These are phyloP conservation scores for Colletotrichum paranaense DNA, from an alignment of 2,329 filamentous ascomycete genomes.

Conservation along the genomic window DNA sequence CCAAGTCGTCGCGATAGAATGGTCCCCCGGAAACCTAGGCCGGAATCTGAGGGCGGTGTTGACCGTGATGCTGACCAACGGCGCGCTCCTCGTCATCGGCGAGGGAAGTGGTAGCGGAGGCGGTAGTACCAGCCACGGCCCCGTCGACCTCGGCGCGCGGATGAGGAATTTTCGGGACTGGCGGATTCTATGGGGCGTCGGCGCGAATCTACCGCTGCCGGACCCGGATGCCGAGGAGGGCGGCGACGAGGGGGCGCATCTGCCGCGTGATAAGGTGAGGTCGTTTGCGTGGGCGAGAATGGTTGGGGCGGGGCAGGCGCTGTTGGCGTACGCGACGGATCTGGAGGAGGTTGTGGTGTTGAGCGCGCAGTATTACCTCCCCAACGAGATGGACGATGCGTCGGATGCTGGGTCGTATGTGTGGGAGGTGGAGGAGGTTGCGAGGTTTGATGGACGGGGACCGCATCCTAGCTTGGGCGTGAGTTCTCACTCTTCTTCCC, in stretches of 20 bases:
- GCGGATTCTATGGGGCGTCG: slow-evolving; percentile 67
- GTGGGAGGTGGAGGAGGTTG: slow-evolving; percentile 64
- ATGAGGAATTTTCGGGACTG: slow-evolving; percentile 59
- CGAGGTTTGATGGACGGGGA: slow-evolving; percentile 59
- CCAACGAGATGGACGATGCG: slow-evolving; percentile 57
- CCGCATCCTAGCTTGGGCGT: slow-evolving; percentile 49
- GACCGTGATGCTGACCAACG: slow-evolving; percentile 61
- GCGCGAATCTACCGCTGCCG: slow-evolving; percentile 62
- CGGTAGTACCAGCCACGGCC: slow-evolving; percentile 9
- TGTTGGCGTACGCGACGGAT: slow-evolving; percentile 66
- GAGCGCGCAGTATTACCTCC: slow-evolving; percentile 53
- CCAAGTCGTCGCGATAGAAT: slow-evolving; percentile 64
- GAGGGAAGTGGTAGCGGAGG: slow-evolving; percentile 46
- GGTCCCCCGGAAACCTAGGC: slow-evolving; percentile 70
- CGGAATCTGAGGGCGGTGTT: slow-evolving; percentile 64
- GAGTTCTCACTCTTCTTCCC: neutral
- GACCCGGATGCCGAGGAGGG: slow-evolving; percentile 44
- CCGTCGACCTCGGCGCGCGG: slow-evolving; percentile 43
- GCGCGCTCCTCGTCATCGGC: slow-evolving; percentile 62
- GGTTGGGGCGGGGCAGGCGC: slow-evolving; percentile 51
- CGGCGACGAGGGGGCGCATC: slow-evolving; percentile 35
- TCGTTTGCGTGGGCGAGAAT: slow-evolving; percentile 66
- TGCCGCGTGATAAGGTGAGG: slow-evolving; percentile 49
- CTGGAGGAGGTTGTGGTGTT: slow-evolving; percentile 62
- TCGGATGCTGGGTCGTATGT: slow-evolving; percentile 57